phyloP scores from a whole-genome alignment of 2,329 filamentous ascomycete genomes.

The Diplodia seriata region DNA sequence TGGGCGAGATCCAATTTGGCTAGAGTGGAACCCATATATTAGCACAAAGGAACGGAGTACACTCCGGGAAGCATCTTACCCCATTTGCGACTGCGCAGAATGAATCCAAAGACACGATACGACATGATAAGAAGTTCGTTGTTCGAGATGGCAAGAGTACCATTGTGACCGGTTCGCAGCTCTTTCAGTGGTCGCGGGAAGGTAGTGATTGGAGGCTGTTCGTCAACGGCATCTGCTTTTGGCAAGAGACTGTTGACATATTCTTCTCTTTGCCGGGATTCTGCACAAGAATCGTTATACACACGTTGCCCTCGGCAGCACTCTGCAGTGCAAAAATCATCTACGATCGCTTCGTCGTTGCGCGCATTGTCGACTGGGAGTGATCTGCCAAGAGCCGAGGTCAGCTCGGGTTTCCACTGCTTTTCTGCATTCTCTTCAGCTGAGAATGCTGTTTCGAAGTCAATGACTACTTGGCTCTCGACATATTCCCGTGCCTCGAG shows the following conservation, averaged over 20 bases:
- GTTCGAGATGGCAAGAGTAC: no score
- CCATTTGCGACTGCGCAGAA: not conserved
- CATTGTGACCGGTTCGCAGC: not conserved
- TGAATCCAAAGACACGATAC: not conserved
- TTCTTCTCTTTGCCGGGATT: not conserved
- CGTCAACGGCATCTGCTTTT: not conserved
- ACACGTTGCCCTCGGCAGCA: not conserved
- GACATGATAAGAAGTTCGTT: no score
- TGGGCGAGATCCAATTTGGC: not conserved
- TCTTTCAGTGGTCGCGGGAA: not conserved
- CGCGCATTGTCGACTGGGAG: no score
- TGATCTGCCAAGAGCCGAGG: no score
- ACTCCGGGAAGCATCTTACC: no score
- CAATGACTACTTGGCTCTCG: not conserved
- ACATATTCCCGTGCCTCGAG: not conserved
- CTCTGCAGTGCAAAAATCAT: not conserved
- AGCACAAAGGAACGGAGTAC: no score
- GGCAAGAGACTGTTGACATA: not conserved
- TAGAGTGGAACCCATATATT: no score
- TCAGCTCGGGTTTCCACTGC: not conserved
- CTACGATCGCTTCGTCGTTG: no score
- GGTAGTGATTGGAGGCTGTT: not conserved
- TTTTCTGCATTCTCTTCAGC: fast-evolving
- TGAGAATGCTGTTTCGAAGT: not conserved
- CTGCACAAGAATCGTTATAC: no score